These are phyloP conservation scores for Phytophthora pisi DNA, from an alignment of 352 stramenopile genomes.

Conservation along the genomic window DNA sequence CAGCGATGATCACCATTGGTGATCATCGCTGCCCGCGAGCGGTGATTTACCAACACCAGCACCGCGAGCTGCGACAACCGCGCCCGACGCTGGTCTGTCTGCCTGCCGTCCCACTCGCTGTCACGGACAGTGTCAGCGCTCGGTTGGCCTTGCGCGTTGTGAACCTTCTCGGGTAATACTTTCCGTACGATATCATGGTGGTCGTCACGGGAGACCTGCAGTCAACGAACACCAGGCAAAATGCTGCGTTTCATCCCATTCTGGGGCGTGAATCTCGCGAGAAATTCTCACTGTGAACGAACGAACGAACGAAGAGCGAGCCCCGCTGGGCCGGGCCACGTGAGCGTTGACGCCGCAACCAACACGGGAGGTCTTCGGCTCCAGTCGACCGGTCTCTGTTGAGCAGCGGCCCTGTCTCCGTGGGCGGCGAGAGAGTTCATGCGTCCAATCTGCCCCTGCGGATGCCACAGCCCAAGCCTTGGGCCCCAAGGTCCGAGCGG, in stretches of 20 bases:
- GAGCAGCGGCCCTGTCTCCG: conserved; percentile 15
- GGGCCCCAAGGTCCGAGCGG: not conserved
- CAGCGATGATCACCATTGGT: not conserved
- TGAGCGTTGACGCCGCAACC: not conserved
- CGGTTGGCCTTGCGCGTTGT: no score
- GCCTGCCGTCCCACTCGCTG: conserved; percentile 10
- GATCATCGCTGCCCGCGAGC: conserved; percentile 6
- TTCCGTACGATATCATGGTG: no score
- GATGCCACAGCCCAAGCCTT: not conserved
- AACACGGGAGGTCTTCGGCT: not conserved
- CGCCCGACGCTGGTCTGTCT: conserved; percentile 11
- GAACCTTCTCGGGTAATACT: no score
- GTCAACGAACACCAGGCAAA: no score
- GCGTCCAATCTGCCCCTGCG: conserved; percentile 10
- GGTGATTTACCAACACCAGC: conserved; percentile 1
- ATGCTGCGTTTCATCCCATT: no score
- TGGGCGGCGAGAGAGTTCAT: not conserved
- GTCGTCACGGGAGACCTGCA: no score
- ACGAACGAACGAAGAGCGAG: no score
- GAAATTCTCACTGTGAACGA: not conserved
- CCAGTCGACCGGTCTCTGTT: conserved; percentile 15
- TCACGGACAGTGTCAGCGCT: no score
- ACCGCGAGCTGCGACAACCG: conserved; percentile 24
- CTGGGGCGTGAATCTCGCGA: no score
- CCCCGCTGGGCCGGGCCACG: not conserved